Evolutionary conservation across 768 basidiomycete species (phyloP), one percentile per base, ranked within the genome.

Genomic region (Phlebiopsis gigantea): DNA sequence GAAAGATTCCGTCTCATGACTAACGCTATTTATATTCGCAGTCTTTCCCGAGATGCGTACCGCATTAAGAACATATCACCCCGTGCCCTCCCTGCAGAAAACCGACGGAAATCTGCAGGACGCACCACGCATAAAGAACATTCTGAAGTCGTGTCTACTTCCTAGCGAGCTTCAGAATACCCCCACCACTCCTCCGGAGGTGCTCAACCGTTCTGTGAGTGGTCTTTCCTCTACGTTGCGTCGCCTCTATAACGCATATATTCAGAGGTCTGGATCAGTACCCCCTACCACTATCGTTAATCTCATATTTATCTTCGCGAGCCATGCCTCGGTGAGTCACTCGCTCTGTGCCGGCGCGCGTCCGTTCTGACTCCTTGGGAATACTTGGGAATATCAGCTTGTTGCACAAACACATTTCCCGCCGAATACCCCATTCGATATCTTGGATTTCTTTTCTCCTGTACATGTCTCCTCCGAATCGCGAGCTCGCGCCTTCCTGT

Each of bases 41-140:
- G 87, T 90, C 72, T 88, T 88, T 66, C 85, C 85, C 39, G 87
- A 88, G 69, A 88, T 89, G 87, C 83, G 84, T 65, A 90, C 88
- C 1, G 76, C 83, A 15, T 79, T 88, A 60, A 75, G 88, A 58
- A 86, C 86, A 24, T 91, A 90, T 66, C 88, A 90, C 64, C 87
- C 89, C 5, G 77, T 92, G 10, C 88, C 89, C 17, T 77, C 81
- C 14, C 72, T 92, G 0, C 87, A 90, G 62, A 79, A 79, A 57
- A 83, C 85, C 1, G 75, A 79, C 59, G 84, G 82, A 22, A 88
- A 88, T 65, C 73, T 90, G 39, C 87, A 88, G 63, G 89, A 90
- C 64, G 87, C 87, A 1, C 87, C 88, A 15, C 78, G 90, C 44
- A 85, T 92, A 64, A 90, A 90, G 69, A 81, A 82, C 56, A 81